Conservation (phyloP, 2,329 filamentous ascomycete genomes). For the Aspergillus candidus region DNA sequence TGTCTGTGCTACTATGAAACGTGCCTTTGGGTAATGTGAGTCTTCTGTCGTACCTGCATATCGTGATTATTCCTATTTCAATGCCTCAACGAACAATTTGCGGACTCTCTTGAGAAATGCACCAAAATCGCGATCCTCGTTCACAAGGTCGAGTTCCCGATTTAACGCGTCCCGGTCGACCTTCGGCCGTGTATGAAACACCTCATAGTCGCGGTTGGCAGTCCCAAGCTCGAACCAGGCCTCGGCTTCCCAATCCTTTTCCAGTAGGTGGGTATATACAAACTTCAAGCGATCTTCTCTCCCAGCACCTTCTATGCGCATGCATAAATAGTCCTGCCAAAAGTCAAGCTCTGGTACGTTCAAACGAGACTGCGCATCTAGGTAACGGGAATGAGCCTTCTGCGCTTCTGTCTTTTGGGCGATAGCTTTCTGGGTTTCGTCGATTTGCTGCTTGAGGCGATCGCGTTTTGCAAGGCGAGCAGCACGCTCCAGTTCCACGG, state of each 20-base stretch:
- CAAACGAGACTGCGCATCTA: conserved; percentile 77
- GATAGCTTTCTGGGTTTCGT: conserved; percentile 43
- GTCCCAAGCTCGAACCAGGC: conserved; percentile 91
- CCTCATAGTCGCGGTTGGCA: conserved; percentile 73
- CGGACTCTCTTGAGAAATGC: conserved; percentile 59
- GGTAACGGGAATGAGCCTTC: conserved; percentile 54
- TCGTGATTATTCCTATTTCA: conserved; percentile 37
- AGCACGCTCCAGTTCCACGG: conserved; percentile 52
- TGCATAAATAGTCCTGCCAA: conserved; percentile 85
- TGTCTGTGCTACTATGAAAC: too few relatives aligned
- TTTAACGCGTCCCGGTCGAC: conserved; percentile 51
- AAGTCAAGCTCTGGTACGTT: conserved; percentile 93
- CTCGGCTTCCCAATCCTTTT: conserved; percentile 80
- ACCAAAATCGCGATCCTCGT: conserved; percentile 55
- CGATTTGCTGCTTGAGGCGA: conserved; percentile 51
- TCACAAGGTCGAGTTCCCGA: conserved; percentile 50
- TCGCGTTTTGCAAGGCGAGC: conserved; percentile 51
- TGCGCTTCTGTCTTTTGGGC: conserved; percentile 42
- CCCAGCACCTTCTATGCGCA: conserved; percentile 84
- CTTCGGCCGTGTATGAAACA: conserved; percentile 69
- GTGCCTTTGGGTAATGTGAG: background rate
- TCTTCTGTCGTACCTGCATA: conserved; percentile 4
- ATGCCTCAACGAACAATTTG: conserved; percentile 50
- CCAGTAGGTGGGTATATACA: conserved; percentile 78
- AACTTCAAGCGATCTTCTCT: conserved; percentile 82